phyloP scores from a whole-genome alignment of 2,329 filamentous ascomycete species.

The Aspergillus ochraceus region DNA sequence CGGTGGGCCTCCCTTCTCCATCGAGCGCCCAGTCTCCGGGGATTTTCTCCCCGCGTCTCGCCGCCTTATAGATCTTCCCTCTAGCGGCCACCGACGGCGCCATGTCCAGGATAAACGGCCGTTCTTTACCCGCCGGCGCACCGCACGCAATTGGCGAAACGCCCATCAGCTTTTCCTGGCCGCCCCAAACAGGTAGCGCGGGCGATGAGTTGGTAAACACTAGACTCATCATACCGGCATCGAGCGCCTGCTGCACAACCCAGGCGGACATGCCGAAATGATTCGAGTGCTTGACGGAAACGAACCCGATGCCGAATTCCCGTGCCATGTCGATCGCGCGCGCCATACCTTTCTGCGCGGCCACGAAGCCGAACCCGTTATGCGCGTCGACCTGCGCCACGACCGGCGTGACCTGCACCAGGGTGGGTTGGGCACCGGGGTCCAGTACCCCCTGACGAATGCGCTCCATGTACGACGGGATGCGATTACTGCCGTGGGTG shows the following conservation, averaged over 20 bases:
- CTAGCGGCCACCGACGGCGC: conserved; percentile 47
- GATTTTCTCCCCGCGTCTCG: conserved; percentile 44
- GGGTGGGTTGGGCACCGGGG: conserved; percentile 56
- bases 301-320: conserved; percentile 70
- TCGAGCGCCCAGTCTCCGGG: conserved; percentile 70
- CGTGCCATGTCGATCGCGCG: conserved; percentile 67
- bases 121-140: conserved; percentile 61
- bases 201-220: conserved; percentile 73
- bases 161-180: conserved; percentile 67
- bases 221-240: conserved; percentile 68
- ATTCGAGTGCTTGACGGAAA: conserved; percentile 72
- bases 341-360: conserved; percentile 65
- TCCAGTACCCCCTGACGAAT: conserved; percentile 70
- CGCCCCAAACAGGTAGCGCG: conserved; percentile 71
- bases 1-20: conserved; percentile 65
- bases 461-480: conserved; percentile 75
- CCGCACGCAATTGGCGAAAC: conserved; percentile 74
- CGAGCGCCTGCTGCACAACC: conserved; percentile 74
- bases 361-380: conserved; percentile 75
- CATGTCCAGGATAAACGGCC: conserved; percentile 59
- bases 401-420: conserved; percentile 66
- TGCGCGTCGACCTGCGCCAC: conserved; percentile 67
- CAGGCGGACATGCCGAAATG: conserved; percentile 84
- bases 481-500: conserved; percentile 75
- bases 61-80: conserved; percentile 49